Base-by-base conservation (phyloP, 2,329 filamentous ascomycete species). In the Fusarium tjaetaba region DNA sequence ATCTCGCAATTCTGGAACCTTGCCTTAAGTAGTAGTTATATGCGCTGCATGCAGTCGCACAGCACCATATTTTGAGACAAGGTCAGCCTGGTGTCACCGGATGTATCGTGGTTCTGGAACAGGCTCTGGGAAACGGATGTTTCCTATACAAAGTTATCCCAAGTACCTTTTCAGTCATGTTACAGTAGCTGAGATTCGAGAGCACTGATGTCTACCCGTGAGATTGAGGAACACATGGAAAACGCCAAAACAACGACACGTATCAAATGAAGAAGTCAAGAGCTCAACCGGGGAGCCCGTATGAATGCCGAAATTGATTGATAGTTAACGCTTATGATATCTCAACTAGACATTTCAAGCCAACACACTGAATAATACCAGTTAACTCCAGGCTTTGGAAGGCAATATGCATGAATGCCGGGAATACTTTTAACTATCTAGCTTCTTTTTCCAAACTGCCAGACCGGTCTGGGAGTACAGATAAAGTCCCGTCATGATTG, bases 201-300 rank as follows among this genome's bases (percentile, higher is more conserved):
- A 11, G 20, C 3, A 14, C 22, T 49, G 15, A 32, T 32, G 15
- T 5, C 22, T 32, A 5, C 5, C 11, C 11, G 13, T 2, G 34
- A 9, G 20, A 28, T 8, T 1, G 2, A 13, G 10, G 4, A 20
- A 8, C 5, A 36, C 6, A 18, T 11, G 4, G 13, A 22, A 4
- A 7, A 6, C 16, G 3, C 18, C 7, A 16, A 24, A 16, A 16
- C 14, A 22, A 10, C 4, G 24, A 4, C 8, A 11, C 2, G 9
- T 15, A 26, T 14, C 2, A 2, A 11, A 26, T 11, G n/a, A 15
- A 26, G 11, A 20, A 16, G n/a, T 5, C 24, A 20, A 20, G 3
- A 15, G 13, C 9, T 7, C 9, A 8, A 22, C 3, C 5, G 3
- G 2, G 4, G 3, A 30, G 3, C 4, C 8, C 16, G 15, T 1